phyloP scores from a whole-genome alignment of 2,329 filamentous ascomycete genomes.

The Hypoxylon sp. region DNA sequence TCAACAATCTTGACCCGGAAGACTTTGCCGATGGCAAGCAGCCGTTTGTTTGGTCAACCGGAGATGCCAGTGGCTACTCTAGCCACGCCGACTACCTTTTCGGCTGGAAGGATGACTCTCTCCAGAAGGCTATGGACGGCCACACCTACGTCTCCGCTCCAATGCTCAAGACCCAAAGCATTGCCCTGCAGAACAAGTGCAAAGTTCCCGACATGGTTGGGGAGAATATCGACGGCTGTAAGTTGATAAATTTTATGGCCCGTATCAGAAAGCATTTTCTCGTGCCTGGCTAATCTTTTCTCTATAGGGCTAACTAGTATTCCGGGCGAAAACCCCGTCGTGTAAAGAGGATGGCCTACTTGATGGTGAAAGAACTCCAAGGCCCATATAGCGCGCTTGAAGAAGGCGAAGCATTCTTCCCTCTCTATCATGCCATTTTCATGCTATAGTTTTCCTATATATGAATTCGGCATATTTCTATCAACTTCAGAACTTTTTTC shows the following conservation, averaged over 20 bases:
- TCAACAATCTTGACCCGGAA: constrained; percentile 42
- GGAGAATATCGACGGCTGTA: constrained; percentile 49
- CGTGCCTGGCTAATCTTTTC: constrained; percentile 15
- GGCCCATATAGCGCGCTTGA: background rate
- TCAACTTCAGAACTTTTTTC: background rate
- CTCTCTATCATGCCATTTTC: background rate
- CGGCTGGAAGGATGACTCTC: constrained; percentile 58
- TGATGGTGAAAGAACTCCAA: background rate
- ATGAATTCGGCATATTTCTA: background rate
- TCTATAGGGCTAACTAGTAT: constrained; percentile 43
- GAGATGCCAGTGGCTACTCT: constrained; percentile 54
- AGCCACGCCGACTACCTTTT: constrained; percentile 60
- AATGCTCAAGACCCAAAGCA: constrained; percentile 46
- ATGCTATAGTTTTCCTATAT: background rate
- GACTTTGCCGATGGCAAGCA: constrained; percentile 47
- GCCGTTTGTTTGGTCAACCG: constrained; percentile 57
- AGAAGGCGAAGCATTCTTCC: background rate
- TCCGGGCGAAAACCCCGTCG: constrained; percentile 39
- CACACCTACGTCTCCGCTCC: constrained; percentile 52
- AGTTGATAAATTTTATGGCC: constrained; percentile 30
- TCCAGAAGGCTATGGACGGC: constrained; percentile 57
- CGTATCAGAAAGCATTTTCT: background rate
- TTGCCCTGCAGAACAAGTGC: constrained; percentile 47
- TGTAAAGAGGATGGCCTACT: constrained; percentile 11
- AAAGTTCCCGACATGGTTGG: constrained; percentile 47